A percentile compares a stretch with the other conserved stretches of the same genome.
phyloP scores from a whole-genome alignment of 345 rosid genomes.

The Pelargonium nanum region DNA sequence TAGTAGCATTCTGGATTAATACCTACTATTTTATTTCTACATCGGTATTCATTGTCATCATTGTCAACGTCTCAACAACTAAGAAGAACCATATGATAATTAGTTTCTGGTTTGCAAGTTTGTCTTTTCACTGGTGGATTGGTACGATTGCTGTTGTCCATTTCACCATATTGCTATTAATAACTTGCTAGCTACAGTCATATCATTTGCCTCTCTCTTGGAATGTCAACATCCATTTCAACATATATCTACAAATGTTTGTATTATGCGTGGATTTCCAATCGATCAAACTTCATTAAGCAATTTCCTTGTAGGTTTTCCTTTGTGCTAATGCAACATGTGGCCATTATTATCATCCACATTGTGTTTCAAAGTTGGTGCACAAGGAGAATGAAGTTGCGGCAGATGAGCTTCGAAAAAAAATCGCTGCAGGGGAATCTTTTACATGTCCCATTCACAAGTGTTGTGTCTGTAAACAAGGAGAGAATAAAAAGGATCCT shows the following conservation, averaged over 20 bases:
- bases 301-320: slow-evolving; percentile 46
- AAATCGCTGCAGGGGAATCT: slow-evolving; percentile 46
- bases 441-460: slow-evolving; percentile 82
- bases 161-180: neutral
- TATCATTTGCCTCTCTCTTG: neutral
- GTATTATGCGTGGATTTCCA: neutral
- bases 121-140: too few species aligned
- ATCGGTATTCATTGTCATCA: too few species aligned
- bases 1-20: too few species aligned
- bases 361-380: slow-evolving; percentile 56
- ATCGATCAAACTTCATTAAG: neutral
- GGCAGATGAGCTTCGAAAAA: slow-evolving; percentile 42
- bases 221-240: neutral
- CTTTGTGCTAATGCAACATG: slow-evolving; percentile 80
- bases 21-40: too few species aligned
- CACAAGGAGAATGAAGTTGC: slow-evolving; percentile 39
- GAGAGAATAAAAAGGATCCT: slow-evolving; percentile 47
- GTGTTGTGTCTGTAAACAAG: slow-evolving; percentile 58
- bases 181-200: neutral
- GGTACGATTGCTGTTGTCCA: neutral
- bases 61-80: too few species aligned
- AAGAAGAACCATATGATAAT: too few species aligned
- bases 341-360: slow-evolving; percentile 80
- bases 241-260: slow-evolving; percentile 1
- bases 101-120: too few species aligned